Base-by-base conservation (phyloP, 2,329 filamentous ascomycete species). In the Cladosporium halotolerans region DNA sequence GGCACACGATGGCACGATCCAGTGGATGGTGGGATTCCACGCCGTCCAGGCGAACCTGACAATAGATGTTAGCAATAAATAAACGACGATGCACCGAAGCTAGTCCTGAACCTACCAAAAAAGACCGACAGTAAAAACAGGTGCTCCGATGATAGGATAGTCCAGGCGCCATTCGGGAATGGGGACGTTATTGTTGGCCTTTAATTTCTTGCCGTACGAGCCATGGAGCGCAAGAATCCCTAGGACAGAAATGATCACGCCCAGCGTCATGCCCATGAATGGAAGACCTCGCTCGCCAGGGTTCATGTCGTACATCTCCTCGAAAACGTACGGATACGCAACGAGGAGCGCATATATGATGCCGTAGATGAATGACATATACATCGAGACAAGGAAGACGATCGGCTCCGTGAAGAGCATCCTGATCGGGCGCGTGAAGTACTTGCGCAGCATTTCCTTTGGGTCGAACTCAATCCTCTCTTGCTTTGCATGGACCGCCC, bases 331-430 rank as follows among this genome's bases (percentile, higher is more conserved):
- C 1, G 73, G 73, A 59, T 70, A 74, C 18, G 72, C 72, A 13
- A 68, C 68, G 58, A 75, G 74, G 5, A 74, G 64, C 68, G 73
- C 71, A 60, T 74, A 75, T 0, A 74, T 63, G 3, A 72, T 73
- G n/a, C 72, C 73, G 58, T 75, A 75, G 56, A 74, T 71, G 59
- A 76, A 83, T 51, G 82, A 81, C 73, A 84, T 79, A 70, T 86
- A 87, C n/a, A 86, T 70, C 31, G 79, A 80, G 1, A 81, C 73
- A 10, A 85, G 70, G 10, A 85, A 65, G 23, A 86, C 81, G 57
- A 86, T 87, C 3, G 84, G 84, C 63, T 88, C 84, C 53, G 72
- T 72, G 73, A 87, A 85, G 7, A 88, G 76, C 45, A 88, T 75
- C 43, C 83, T 72, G 81, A 84, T 84, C 0, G 78, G 78, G 0